Conservation (phyloP, 345 rosid species). For the Capsella bursapastoris region DNA sequence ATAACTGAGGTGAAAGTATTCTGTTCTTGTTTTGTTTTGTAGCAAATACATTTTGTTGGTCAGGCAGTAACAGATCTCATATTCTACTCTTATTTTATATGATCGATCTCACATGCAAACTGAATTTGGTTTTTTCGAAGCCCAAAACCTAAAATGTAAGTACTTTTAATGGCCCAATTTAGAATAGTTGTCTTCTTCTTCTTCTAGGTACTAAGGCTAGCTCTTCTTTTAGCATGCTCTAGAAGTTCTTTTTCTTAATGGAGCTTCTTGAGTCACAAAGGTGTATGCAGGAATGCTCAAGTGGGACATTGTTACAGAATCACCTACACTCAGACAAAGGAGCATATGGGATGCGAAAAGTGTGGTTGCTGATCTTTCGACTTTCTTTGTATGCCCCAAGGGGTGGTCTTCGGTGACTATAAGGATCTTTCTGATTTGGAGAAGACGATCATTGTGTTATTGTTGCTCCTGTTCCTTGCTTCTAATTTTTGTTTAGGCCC, state of each 20-base stretch:
- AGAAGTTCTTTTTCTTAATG: neutral
- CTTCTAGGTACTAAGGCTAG: neutral
- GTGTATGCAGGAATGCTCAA: neutral
- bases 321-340: neutral
- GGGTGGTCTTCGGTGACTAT: neutral
- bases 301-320: neutral
- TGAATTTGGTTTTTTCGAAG: neutral
- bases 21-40: neutral
- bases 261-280: neutral
- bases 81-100: neutral
- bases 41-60: neutral
- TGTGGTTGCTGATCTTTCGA: neutral
- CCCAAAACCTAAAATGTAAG: constrained; percentile 1
- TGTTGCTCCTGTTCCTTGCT: neutral
- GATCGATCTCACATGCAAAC: neutral
- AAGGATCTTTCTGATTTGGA: neutral
- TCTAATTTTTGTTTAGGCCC: neutral
- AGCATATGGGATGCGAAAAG: neutral
- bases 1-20: constrained; percentile 3
- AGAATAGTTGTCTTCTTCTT: too few species aligned
- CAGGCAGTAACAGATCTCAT: neutral
- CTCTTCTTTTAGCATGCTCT: neutral
- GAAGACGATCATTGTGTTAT: neutral
- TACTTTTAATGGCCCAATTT: constrained; percentile 6
- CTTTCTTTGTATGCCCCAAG: neutral